Conservation (phyloP, 192 early-diverging fungal genomes). For the Linnemannia hyalina region DNA sequence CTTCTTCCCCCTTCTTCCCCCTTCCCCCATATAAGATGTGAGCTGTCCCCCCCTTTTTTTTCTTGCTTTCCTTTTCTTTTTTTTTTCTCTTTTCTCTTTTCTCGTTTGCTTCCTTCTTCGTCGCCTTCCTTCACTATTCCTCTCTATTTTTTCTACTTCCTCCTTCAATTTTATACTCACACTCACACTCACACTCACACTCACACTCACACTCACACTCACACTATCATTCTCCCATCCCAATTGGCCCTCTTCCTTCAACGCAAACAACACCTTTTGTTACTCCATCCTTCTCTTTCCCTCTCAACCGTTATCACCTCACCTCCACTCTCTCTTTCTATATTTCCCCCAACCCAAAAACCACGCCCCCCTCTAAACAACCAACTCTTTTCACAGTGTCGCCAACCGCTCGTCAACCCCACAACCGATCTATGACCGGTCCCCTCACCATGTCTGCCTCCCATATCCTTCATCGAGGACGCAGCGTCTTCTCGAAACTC, state of each 20-base stretch:
- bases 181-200: background rate
- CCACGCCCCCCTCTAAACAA: background rate
- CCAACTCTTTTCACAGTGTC: background rate
- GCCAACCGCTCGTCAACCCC: background rate
- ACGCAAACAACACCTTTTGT: too few species aligned
- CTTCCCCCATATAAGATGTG: background rate
- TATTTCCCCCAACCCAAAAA: background rate
- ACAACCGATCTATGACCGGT: background rate
- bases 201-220: background rate
- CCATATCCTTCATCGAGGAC: constrained; percentile 50
- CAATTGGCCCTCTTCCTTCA: constrained; percentile 5
- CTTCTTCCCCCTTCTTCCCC: background rate
- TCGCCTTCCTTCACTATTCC: background rate
- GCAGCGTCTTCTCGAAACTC: constrained; percentile 57
- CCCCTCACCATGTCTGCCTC: constrained; percentile 44
- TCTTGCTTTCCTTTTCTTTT: background rate
- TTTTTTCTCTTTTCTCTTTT: background rate
- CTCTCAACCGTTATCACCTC: background rate
- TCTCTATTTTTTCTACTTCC: constrained; percentile 5
- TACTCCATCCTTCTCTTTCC: background rate
- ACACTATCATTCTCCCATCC: background rate
- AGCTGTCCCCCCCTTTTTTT: background rate
- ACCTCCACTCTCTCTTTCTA: background rate
- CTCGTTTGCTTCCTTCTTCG: background rate
- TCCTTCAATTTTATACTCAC: constrained; percentile 1